phyloP scores from a whole-genome alignment of 768 basidiomycete species.

The Psilocybe tampanensis region DNA sequence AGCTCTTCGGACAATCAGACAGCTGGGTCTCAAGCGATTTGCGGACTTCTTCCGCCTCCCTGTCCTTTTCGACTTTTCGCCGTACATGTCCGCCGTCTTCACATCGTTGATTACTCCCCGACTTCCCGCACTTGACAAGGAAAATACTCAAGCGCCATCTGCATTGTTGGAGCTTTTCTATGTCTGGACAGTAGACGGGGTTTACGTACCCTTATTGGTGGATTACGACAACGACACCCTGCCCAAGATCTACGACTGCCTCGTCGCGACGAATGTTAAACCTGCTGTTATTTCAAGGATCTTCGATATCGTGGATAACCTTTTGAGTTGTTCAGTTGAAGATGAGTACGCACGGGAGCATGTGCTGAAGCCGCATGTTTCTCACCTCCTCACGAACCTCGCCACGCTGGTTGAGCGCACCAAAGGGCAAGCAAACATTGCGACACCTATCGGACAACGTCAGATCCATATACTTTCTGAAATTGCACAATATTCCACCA shows the following conservation, averaged over 20 bases:
- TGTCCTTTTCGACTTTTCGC: constrained; percentile 71
- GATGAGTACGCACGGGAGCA: constrained; percentile 50
- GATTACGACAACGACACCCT: constrained; percentile 69
- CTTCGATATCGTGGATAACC: constrained; percentile 81
- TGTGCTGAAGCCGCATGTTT: constrained; percentile 71
- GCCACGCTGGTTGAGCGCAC: constrained; percentile 67
- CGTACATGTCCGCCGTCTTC: constrained; percentile 72
- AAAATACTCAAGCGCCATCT: constrained; percentile 93
- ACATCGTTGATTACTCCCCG: constrained; percentile 80
- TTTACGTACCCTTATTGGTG: constrained; percentile 66
- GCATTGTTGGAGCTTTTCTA: constrained; percentile 85
- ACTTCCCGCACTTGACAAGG: constrained; percentile 67
- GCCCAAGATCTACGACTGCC: constrained; percentile 79
- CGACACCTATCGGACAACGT: constrained; percentile 73
- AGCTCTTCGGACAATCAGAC: constrained; percentile 67
- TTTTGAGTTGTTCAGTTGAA: constrained; percentile 58
- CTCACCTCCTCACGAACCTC: constrained; percentile 71
- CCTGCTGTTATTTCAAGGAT: constrained; percentile 77
- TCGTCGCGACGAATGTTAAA: constrained; percentile 85
- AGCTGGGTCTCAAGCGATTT: constrained; percentile 83
- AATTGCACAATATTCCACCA: constrained; percentile 73
- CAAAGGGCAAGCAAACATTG: constrained; percentile 49
- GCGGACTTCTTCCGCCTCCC: constrained; percentile 86
- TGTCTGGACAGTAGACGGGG: constrained; percentile 65
- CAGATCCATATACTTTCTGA: constrained; percentile 82